Percentiles rank a stretch among this genome's conserved stretches.
Evolutionary conservation across 2,329 filamentous ascomycete genomes (phyloP).

Genomic region (Diaporthe vexans): DNA sequence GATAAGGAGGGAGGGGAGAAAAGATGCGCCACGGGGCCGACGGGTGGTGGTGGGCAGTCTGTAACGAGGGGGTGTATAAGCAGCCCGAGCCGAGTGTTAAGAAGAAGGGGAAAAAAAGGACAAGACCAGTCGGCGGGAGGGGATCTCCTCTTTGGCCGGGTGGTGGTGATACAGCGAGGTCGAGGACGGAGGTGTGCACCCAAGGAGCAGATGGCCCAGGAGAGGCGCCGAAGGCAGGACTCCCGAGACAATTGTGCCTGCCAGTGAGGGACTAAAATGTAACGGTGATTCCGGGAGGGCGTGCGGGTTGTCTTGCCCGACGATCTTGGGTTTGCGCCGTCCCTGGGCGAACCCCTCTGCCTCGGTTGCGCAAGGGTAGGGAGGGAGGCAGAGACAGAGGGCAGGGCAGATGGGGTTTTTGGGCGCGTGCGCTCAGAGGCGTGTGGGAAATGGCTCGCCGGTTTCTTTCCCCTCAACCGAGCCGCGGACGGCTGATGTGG

Average conservation of each 20-base stretch:
- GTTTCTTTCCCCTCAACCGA: conserved; percentile 3
- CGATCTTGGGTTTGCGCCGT: conserved; percentile 8
- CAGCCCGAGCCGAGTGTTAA: not conserved
- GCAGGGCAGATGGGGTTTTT: not conserved
- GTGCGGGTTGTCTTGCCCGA: conserved; percentile 21
- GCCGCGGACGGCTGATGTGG: conserved; percentile 14
- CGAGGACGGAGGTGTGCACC: conserved; percentile 27
- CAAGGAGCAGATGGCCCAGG: conserved; percentile 13
- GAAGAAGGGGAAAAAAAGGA: too few relatives aligned
- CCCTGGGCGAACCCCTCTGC: conserved; percentile 1
- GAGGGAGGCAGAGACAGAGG: not conserved
- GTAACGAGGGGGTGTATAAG: conserved; percentile 25
- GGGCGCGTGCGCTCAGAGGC: conserved; percentile 14
- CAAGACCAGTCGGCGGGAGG: conserved; percentile 15
- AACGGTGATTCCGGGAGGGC: conserved; percentile 8
- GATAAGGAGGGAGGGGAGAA: conserved; percentile 35
- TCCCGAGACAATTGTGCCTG: conserved; percentile 32
- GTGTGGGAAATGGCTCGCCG: conserved; percentile 24
- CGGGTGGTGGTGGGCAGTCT: conserved; percentile 36
- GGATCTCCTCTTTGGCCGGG: conserved; percentile 11
- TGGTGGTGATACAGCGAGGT: conserved; percentile 31
- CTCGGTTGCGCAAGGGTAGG: conserved; percentile 27
- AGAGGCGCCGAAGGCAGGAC: conserved; percentile 6
- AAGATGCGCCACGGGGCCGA: conserved; percentile 26
- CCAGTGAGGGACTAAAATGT: conserved; percentile 9